Evolutionary conservation across 805 yeast genomes (phyloP), one percentile per base, ranked within the genome.

Genomic region (Candida ovalis): DNA sequence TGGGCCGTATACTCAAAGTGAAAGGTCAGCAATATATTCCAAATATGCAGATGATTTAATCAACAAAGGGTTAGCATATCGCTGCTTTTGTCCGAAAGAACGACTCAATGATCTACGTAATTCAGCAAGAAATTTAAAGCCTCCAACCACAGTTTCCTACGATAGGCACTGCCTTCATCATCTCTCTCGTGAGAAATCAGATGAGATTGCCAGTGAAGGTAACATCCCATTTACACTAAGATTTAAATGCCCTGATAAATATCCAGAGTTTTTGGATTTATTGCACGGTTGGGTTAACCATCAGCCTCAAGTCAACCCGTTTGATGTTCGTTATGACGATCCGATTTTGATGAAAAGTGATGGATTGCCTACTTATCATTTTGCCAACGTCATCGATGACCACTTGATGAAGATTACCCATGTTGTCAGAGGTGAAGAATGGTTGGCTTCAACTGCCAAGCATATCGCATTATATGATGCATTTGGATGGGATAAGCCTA

Each of bases 371-470:
- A 94, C 99, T 0, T 94, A 94, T 59, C 99, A 94, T 67, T 84
- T 94, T 60, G 99, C 99, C 15, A 92, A 88, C 60, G 96, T 94
- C 6, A 80, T 94, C 3, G 99, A 94, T 62, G 99, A 94, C 63
- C 95, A 91, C 63, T 69, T 87, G 42, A 94, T 94, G 99, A 66
- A 81, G 41, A 86, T 94, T 40, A 87, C 97, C 0, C 97, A 94
- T 66, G 99, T 94, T 8, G 82, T 94, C 4, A 75, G 99, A 56
- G 99, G 99, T 30, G 99, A 94, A 61, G 99, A 94, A 65, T 94
- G 99, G 99, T 70, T 94, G 10, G 86, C 96, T 1, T 88, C 98
- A 0, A 94, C 99, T 0, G 96, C 97, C 2, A 92, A 91, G 58
- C 99, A 94, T 60, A 75, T 90, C 41, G 92, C 96, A 0, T 64